Evolutionary conservation across 805 yeast genomes (phyloP), one percentile per base, ranked within the genome.

Genomic region (Debaryomyces prosopidis): DNA sequence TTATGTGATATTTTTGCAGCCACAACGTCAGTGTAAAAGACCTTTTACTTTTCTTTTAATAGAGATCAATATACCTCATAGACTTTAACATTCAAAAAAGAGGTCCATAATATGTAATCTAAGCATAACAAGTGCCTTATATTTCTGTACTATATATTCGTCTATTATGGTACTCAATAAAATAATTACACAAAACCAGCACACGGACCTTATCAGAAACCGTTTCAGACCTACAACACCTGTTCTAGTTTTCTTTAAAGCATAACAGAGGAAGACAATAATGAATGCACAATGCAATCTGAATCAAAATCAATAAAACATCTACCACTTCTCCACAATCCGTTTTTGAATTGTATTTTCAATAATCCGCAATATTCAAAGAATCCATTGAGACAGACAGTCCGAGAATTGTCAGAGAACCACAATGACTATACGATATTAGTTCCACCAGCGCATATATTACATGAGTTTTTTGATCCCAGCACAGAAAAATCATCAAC

Each of bases 321-420:
- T 53, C 68, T 79, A 30, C 87, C 88, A 2, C 58, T 73, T 36
- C 65, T 84, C 44, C 63, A 76, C 45, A 85, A 86, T 54, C 89
- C 91, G 7, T 66, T 84, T 30, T 66, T 86, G 27, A 82, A 85
- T 60, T 74, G 82, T 32, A 62, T 86, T 5, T 85, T 87, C 69
- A 83, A 85, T 65, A 81, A 85, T 53, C 84, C 86, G 0, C 59
- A 60, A 37, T 55, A 60, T 30, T 47, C 48, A 19, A 65, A 69
- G 66, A 45, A 81, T 0, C 75, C 82, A 12, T 65, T 75, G 41
- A 76, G 72, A 46, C 71, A 70, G n/a, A 66, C 80, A 6, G 70
- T 81, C 31, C 58, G 63, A 3, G 72, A 62, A 40, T 55, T 85
- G 18, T 54, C 71, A 2, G 60, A 56, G 36, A 64, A 62, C 48